Evolutionary conservation across 1,284 basidiomycete species (phyloP), one percentile per base, ranked within the genome.

Genomic region (Leccinum fallax): DNA sequence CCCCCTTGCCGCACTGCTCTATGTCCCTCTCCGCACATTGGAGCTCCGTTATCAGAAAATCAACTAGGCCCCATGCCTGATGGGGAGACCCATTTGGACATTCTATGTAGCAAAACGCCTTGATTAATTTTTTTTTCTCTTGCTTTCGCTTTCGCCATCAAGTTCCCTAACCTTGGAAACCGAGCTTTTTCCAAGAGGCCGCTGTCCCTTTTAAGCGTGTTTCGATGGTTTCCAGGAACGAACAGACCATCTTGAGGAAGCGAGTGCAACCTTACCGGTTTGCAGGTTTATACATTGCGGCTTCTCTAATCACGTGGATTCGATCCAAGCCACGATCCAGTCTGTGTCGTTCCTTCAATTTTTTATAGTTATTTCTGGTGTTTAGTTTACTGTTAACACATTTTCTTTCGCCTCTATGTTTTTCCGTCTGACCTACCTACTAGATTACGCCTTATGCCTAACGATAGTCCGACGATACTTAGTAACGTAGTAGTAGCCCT

Each of bases 11-110:
- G 80, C 72, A 10, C 19, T 89, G 16, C 71, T 85, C 28, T 92
- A 92, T 71, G 26, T 86, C 4, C 83, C 84, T 6, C 79, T 91
- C 52, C 78, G 90, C 63, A 76, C 65, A 62, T 30, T 83, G 30
- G 83, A 85, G 66, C 75, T 80, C 51, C 78, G 61, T 38, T 72
- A 69, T 58, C 72, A 73, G 56, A 65, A 61, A 43, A 63, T 74
- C 28, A 10, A 59, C 48, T 72, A 72, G 57, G 49, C 58, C 15
- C 30, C 34, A 16, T 15, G 26, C 24, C 11, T 21, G 16, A 28
- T 30, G 30, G 28, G 24, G n/a, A 46, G 30, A 53, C 36, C 11
- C n/a, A 32, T 55, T 55, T 52, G 59, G 58, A 32, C 53, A 53
- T 57, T 55, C 36, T 52, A 62, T 61, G 60, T 69, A 66, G 43